These are phyloP conservation scores for Myriosclerotinia duriaeana DNA, from an alignment of 2,329 filamentous ascomycete species.

Conservation along the genomic window DNA sequence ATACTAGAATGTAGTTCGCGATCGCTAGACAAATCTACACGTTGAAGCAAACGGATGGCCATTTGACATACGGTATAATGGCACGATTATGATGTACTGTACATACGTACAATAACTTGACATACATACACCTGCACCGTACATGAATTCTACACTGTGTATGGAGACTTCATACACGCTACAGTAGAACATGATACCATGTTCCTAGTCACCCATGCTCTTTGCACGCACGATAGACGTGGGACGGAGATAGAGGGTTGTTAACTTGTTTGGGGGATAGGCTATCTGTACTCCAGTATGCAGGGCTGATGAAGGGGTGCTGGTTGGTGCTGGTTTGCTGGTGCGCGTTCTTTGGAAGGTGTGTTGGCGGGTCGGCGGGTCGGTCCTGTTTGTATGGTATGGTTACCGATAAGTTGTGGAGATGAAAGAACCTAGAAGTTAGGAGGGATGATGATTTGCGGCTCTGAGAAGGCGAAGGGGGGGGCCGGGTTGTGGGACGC, in stretches of 20 bases:
- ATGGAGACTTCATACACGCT: constrained; percentile 14
- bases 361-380: constrained; percentile 21
- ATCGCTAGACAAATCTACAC: neutral
- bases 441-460: neutral
- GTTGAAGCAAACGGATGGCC: neutral
- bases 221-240: constrained; percentile 8
- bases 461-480: constrained; percentile 5
- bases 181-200: constrained; percentile 7
- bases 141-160: neutral
- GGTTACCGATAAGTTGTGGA: constrained; percentile 9
- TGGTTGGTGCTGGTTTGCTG: constrained; percentile 22
- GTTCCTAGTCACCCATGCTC: constrained; percentile 11
- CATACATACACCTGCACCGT: constrained; percentile 9
- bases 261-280: constrained; percentile 3
- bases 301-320: constrained; percentile 20
- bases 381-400: constrained; percentile 12
- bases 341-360: neutral
- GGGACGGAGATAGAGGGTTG: neutral
- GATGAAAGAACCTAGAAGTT: neutral
- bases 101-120: neutral
- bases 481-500: constrained; percentile 17
- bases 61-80: neutral
- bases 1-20: neutral
- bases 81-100: constrained; percentile 17
- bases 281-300: constrained; percentile 11